Conservation (phyloP, 225 moss, liverwort and hornwort species). For the Physcomitrium patens region DNA sequence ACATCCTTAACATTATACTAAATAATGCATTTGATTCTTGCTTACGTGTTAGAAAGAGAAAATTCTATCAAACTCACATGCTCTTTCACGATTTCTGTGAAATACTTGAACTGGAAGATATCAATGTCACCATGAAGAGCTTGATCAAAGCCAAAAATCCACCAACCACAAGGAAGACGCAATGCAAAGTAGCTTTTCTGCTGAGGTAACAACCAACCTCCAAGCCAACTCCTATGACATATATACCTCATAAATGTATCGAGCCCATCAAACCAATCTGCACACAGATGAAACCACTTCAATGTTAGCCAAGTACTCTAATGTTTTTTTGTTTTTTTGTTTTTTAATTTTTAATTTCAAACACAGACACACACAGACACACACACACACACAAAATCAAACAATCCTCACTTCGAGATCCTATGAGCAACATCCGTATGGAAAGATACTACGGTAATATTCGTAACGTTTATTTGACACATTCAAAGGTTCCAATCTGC, state of each 20-base stretch:
- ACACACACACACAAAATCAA: too few species aligned
- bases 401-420: too few species aligned
- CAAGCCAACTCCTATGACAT: slow-evolving; percentile 99
- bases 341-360: too few species aligned
- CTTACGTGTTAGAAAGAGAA: background rate
- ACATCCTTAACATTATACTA: background rate
- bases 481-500: slow-evolving; percentile 7
- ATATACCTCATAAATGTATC: slow-evolving; percentile 98
- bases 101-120: slow-evolving; percentile 98
- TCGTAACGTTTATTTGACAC: background rate
- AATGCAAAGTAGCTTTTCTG: slow-evolving; percentile 95
- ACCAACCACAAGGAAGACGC: slow-evolving; percentile 95
- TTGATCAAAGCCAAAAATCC: slow-evolving; percentile 99
- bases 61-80: slow-evolving; percentile 51
- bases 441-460: background rate
- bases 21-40: background rate
- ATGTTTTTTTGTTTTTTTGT: too few species aligned
- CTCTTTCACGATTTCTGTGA: slow-evolving; percentile 78
- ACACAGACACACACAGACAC: background rate
- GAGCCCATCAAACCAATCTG: slow-evolving; percentile 99
- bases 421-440: background rate
- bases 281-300: slow-evolving; percentile 29
- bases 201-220: slow-evolving; percentile 98
- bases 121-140: slow-evolving; percentile 99
- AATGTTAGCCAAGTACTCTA: slow-evolving; percentile 23